phyloP scores from a whole-genome alignment of 805 yeast genomes.

The Metschnikowia chrysomelidarum region DNA sequence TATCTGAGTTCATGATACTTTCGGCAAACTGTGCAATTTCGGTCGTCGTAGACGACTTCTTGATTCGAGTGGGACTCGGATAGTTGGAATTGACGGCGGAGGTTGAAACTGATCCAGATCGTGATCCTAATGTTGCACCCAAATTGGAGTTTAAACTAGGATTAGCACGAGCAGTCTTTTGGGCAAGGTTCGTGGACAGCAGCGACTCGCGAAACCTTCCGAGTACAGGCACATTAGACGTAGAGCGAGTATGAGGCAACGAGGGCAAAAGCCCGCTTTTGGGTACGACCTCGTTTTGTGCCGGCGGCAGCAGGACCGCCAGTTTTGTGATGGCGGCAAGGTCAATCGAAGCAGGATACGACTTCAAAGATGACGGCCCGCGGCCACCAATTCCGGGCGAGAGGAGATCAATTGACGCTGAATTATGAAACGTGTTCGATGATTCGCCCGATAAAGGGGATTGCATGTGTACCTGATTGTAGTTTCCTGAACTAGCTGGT shows the following conservation, averaged over 20 bases:
- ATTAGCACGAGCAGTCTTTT: background rate
- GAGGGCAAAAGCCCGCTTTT: conserved; percentile 8
- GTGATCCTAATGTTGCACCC: no score
- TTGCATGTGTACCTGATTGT: background rate
- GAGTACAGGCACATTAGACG: conserved; percentile 3
- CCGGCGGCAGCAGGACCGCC: conserved; percentile 3
- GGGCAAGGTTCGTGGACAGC: conserved; percentile 5
- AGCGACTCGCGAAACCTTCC: conserved; percentile 1
- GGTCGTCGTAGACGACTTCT: conserved; percentile 19
- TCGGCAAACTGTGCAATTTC: conserved; percentile 23
- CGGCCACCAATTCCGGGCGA: conserved; percentile 17
- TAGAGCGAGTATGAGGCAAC: conserved; percentile 6
- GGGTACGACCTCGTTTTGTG: conserved; percentile 3
- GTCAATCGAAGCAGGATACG: conserved; percentile 52
- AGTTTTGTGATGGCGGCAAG: conserved; percentile 50
- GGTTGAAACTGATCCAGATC: no score
- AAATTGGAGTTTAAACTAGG: no score
- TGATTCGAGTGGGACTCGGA: conserved; percentile 18
- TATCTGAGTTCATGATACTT: conserved; percentile 21
- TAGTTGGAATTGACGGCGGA: conserved; percentile 5
- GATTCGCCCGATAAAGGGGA: background rate
- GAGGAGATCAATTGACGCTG: conserved; percentile 17
- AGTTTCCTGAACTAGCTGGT: no score
- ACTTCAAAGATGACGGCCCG: conserved; percentile 23
- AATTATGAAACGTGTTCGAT: conserved; percentile 3